These are phyloP conservation scores for Conoideocrella luteorostrata DNA, from an alignment of 2,329 filamentous ascomycete genomes.

Conservation along the genomic window DNA sequence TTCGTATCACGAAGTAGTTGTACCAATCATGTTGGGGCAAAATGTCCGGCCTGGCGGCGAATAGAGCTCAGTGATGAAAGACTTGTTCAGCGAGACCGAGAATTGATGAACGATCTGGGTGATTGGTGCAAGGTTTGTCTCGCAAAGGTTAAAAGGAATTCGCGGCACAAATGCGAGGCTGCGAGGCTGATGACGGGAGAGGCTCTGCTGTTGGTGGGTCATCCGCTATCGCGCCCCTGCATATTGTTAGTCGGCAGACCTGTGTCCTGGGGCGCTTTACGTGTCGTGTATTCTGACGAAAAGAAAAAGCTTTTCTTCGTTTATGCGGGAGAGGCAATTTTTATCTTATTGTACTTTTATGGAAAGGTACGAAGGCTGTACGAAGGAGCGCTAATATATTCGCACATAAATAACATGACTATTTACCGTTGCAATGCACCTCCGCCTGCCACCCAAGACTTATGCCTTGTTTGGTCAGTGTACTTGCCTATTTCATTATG, in stretches of 20 bases:
- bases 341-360: too few relatives aligned
- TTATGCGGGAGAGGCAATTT: too few relatives aligned
- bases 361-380: too few relatives aligned
- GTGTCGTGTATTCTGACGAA: too few relatives aligned
- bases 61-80: background rate
- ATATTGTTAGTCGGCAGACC: too few relatives aligned
- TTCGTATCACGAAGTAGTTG: slow-evolving; percentile 1
- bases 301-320: too few relatives aligned
- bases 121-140: background rate
- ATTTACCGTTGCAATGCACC: slow-evolving; percentile 3
- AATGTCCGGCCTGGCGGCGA: slow-evolving; percentile 2
- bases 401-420: too few relatives aligned
- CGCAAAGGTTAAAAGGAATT: background rate
- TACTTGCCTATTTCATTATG: slow-evolving; percentile 43
- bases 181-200: slow-evolving; percentile 25
- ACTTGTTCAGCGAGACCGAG: background rate
- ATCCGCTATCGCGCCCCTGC: slow-evolving; percentile 2
- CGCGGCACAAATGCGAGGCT: slow-evolving; percentile 24
- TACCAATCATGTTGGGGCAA: slow-evolving; percentile 6
- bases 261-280: too few relatives aligned
- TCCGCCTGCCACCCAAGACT: too few relatives aligned
- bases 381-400: too few relatives aligned
- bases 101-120: background rate
- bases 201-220: slow-evolving; percentile 13
- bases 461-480: too few relatives aligned